Evolutionary conservation across 176 grass and related monocot species (phyloP), one percentile per base, ranked within the genome.

Genomic region (Themeda triandra): DNA sequence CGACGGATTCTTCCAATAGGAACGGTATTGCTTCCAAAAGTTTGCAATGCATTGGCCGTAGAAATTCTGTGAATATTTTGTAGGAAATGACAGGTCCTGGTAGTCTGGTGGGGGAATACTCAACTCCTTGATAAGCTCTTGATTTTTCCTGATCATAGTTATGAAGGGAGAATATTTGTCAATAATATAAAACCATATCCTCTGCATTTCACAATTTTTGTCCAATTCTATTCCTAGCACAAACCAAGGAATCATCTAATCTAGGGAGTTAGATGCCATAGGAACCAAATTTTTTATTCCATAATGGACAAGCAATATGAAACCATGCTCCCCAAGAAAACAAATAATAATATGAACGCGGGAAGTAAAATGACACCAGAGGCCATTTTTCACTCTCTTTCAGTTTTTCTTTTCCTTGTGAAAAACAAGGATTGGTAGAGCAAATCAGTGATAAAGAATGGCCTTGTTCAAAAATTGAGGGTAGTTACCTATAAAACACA

Each of bases 1-100:
- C 41, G 87, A 59, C 59, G 95, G 95, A 86, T 95, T 98, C 86
- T 93, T 98, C 95, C 95, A 98, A 41, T 94, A 98, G n/a, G 92
- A 94, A 69, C 27, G 80, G 42, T 88, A 89, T 62, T 95, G 92
- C 84, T 98, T 98, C 95, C 95, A 95, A 51, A 92, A 91, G 36
- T 91, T 93, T 69, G 92, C 89, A 13, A 77, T 33, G 44, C 53
- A 98, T 87, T 98, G 95, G 25, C 56, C 88, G 4, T 42, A 70
- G 18, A 95, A 95, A 63, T 63, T 92, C 77, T 95, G 92, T 6
- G 95, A 80, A 66, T 93, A 98, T 82, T 98, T 88, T 2, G 92
- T 92, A 51, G 92, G 91, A 77, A 98, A 98, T 51, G 89, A 90
- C 12, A 98, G 73, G 85, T 95, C 92, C 41, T 85, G 71, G 14